Evolutionary conservation across 148 eudicot genomes (phyloP), one percentile per base, ranked within the genome.

Genomic region (Vaccinium darrowii): DNA sequence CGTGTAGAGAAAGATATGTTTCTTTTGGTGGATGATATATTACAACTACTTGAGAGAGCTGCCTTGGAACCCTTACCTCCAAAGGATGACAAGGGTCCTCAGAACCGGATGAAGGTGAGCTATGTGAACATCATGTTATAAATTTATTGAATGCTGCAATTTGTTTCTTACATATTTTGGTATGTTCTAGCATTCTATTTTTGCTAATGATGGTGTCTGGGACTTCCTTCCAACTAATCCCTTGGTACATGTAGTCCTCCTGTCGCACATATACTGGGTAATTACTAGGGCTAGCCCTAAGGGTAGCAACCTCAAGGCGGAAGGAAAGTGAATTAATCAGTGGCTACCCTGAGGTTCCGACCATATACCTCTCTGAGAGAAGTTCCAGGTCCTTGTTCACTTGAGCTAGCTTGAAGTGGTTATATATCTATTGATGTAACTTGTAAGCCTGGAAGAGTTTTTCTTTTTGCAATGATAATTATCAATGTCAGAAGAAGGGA

Each of bases 11-110:
- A 93, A 71, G 98, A 92, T 82, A 86, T 86, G 83, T 94, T 96
- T 84, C 87, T 94, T 80, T 86, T 96, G 89, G 94, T 89, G 79
- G 97, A 96, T 86, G 99, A 96, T 92, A 91, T 94, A 47, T 82
- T 94, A 57, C 85, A 84, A 84, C 91, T 95, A 80, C 91, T 94
- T 72, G 96, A 94, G 92, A 91, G 97, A 89, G 97, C 97, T 85
- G 93, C 94, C 76, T 47, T 93, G 85, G 99, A 94, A 81, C 94
- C 98, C 14, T 90, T 96, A 90, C 99, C 97, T 69, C 95, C 97
- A 15, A 96, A 94, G 88, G 98, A 96, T 88, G 98, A 96, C 53
- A 96, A 94, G 86, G 98, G 94, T 86, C 97, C 97, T 80, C 97
- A 94, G 86, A 93, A 94, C 87, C 98, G 98, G 86, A 91, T 91